Evolutionary conservation across 2,329 filamentous ascomycete species (phyloP).

Genomic region (Catunica adiposa): DNA sequence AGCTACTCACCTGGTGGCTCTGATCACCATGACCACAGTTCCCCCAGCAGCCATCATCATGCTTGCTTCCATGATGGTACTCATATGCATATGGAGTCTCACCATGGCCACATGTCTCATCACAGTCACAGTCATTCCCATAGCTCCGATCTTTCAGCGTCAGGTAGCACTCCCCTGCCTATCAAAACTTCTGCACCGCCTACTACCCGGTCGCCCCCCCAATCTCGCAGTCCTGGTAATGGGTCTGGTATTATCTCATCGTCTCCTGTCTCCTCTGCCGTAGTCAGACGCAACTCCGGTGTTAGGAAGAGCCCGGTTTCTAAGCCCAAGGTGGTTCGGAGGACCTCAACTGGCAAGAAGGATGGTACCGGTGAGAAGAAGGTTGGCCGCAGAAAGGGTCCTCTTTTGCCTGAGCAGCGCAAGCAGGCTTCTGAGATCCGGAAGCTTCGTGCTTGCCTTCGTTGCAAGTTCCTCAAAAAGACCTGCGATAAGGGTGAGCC

Average conservation of each 20-base stretch:
- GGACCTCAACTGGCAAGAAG: conserved; percentile 60
- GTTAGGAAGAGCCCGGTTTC: conserved; percentile 61
- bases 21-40: conserved; percentile 45
- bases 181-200: conserved; percentile 36
- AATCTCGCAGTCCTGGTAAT: conserved; percentile 40
- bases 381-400: conserved; percentile 76
- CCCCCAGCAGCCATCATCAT: conserved; percentile 30
- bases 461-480: conserved; percentile 98
- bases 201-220: conserved; percentile 34
- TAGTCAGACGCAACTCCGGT: conserved; percentile 47
- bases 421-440: conserved; percentile 95
- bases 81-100: conserved; percentile 25
- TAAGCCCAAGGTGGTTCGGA: conserved; percentile 64
- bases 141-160: conserved; percentile 39
- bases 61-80: conserved; percentile 45
- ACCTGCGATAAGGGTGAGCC: conserved; percentile 96
- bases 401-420: conserved; percentile 79
- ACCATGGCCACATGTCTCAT: conserved; percentile 41
- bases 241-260: conserved; percentile 37
- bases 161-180: conserved; percentile 46
- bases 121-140: conserved; percentile 26
- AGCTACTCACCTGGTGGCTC: conserved; percentile 48
- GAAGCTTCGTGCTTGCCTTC: conserved; percentile 80
- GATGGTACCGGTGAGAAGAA: conserved; percentile 72
- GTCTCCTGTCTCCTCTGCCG: conserved; percentile 44